phyloP scores from a whole-genome alignment of 805 yeast genomes.

The Candida ulmi region DNA sequence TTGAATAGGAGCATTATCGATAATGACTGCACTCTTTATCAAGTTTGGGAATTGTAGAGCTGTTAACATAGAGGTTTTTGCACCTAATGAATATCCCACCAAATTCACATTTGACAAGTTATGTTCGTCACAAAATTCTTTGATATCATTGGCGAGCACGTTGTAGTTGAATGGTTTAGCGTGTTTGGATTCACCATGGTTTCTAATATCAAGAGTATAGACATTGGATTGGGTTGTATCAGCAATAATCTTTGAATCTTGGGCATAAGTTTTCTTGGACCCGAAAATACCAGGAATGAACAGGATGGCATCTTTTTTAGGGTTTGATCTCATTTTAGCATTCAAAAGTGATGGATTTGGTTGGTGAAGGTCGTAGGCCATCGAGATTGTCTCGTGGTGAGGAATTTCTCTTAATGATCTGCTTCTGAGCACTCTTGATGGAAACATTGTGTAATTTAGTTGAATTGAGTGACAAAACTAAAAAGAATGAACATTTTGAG shows the following conservation, averaged over 20 bases:
- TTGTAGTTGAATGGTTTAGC: constrained; percentile 38
- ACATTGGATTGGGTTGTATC: constrained; percentile 28
- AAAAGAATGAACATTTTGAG: no score
- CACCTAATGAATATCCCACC: constrained; percentile 50
- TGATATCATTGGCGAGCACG: constrained; percentile 38
- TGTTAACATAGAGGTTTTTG: constrained; percentile 45
- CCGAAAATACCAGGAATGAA: constrained; percentile 49
- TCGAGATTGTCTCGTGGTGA: constrained; percentile 52
- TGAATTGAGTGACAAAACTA: no score
- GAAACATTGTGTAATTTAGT: constrained; percentile 11
- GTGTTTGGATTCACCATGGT: constrained; percentile 44
- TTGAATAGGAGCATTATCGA: constrained; percentile 43
- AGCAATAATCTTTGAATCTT: constrained; percentile 33
- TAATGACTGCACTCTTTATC: constrained; percentile 35
- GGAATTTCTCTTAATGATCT: constrained; percentile 74
- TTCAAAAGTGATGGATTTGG: constrained; percentile 18
- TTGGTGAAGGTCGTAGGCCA: constrained; percentile 25
- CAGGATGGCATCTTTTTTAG: constrained; percentile 28
- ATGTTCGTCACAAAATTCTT: constrained; percentile 28
- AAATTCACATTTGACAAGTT: constrained; percentile 25
- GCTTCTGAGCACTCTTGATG: constrained; percentile 53
- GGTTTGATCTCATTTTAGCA: constrained; percentile 14
- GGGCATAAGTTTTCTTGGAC: constrained; percentile 34
- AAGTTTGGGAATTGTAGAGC: constrained; percentile 34
- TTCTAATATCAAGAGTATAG: constrained; percentile 41